phyloP scores from a whole-genome alignment of 2,329 filamentous ascomycete genomes.

The Cladosporium oxysporum region DNA sequence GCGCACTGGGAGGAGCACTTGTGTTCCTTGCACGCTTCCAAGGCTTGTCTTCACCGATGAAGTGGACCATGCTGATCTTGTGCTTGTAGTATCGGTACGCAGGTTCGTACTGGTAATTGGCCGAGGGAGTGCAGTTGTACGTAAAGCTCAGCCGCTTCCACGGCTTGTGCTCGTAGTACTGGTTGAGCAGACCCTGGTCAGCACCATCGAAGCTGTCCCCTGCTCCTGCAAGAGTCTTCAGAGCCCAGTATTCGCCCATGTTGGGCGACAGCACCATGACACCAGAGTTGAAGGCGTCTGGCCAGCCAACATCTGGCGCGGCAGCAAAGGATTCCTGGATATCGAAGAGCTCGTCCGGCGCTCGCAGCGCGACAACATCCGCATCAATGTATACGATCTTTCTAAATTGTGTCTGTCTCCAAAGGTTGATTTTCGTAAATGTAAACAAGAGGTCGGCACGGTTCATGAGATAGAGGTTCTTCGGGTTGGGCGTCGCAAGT shows the following conservation, averaged over 20 bases:
- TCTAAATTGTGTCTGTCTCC: conserved; percentile 85
- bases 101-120: conserved; percentile 95
- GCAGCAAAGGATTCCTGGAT: conserved; percentile 64
- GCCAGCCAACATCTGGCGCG: conserved; percentile 95
- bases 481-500: conserved; percentile 73
- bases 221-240: conserved; percentile 78
- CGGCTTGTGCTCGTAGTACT: conserved; percentile 75
- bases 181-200: conserved; percentile 92
- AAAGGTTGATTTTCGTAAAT: conserved; percentile 95
- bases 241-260: conserved; percentile 81
- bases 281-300: conserved; percentile 96
- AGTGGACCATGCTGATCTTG: conserved; percentile 87
- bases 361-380: conserved; percentile 86
- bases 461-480: conserved; percentile 89
- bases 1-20: conserved; percentile 61
- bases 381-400: conserved; percentile 95
- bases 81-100: conserved; percentile 92
- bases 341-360: conserved; percentile 89
- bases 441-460: conserved; percentile 86
- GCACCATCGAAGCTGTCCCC: conserved; percentile 96
- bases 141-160: conserved; percentile 90
- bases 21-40: conserved; percentile 58
- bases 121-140: conserved; percentile 96
- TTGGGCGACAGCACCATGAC: conserved; percentile 89
- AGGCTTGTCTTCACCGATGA: conserved; percentile 88